A percentile compares a stretch with the other conserved stretches of the same genome.
phyloP scores from a whole-genome alignment of 2,329 filamentous ascomycete species.

The Pseudogymnoascus sp. region DNA sequence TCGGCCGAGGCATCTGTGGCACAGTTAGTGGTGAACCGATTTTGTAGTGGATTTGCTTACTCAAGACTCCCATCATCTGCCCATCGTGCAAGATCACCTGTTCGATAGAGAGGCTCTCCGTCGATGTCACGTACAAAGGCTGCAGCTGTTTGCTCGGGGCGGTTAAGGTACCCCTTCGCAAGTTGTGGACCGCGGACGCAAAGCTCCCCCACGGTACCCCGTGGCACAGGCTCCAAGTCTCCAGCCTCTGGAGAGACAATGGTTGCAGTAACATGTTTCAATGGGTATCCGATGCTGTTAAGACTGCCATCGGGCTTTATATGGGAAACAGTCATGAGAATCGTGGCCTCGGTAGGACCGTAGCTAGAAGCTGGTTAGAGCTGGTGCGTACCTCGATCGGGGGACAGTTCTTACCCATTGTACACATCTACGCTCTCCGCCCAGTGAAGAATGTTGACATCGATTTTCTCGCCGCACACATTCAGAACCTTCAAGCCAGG shows the following conservation, averaged over 20 bases:
- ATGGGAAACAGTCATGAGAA: slow-evolving; percentile 9
- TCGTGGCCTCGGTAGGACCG: slow-evolving; percentile 11
- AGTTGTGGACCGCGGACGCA: slow-evolving; percentile 11
- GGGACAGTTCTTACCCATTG: background rate
- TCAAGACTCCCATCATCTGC: slow-evolving; percentile 26
- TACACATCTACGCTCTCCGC: background rate
- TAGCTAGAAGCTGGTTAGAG: background rate
- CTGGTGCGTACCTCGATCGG: background rate
- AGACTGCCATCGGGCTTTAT: background rate
- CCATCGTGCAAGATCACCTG: slow-evolving; percentile 31
- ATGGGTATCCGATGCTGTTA: background rate
- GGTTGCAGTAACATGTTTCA: slow-evolving; percentile 30
- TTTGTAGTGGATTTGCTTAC: slow-evolving; percentile 13
- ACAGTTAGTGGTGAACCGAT: background rate
- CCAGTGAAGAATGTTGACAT: slow-evolving; percentile 9
- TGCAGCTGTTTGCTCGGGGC: slow-evolving; percentile 12
- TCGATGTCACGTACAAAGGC: slow-evolving; percentile 13
- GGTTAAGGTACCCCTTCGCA: slow-evolving; percentile 13
- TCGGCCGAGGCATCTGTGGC: slow-evolving; percentile 39
- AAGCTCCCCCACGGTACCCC: slow-evolving; percentile 11
- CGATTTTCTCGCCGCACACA: slow-evolving; percentile 11
- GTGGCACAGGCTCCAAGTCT: slow-evolving; percentile 1
- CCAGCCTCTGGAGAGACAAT: slow-evolving; percentile 29
- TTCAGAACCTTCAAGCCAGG: slow-evolving; percentile 8
- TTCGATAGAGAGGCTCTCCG: slow-evolving; percentile 26